Percentiles rank a stretch among this genome's conserved stretches.
Evolutionary conservation across 768 basidiomycete species (phyloP).

Genomic region (Agaricus subrufescens): DNA sequence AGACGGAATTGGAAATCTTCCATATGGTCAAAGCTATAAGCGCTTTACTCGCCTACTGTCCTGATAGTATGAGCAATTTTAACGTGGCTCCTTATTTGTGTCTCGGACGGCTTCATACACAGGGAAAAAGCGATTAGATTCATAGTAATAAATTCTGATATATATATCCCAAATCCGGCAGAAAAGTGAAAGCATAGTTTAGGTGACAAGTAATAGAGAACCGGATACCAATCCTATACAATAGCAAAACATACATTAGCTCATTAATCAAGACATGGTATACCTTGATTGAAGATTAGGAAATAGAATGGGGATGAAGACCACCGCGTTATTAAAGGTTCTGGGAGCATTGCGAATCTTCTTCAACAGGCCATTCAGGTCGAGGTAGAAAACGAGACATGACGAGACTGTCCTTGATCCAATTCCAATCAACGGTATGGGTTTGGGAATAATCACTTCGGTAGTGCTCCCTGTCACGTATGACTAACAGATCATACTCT

Average conservation of each 20-base stretch:
- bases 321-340: background rate
- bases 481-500: slow-evolving; percentile 59
- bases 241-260: slow-evolving; percentile 1
- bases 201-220: background rate
- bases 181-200: background rate
- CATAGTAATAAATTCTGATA: too few species aligned
- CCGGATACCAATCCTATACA: background rate
- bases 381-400: slow-evolving; percentile 47
- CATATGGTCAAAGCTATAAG: too few species aligned
- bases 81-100: too few species aligned
- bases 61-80: too few species aligned
- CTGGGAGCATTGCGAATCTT: slow-evolving; percentile 17
- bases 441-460: slow-evolving; percentile 20
- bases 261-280: background rate
- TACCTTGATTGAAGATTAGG: background rate
- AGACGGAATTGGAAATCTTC: too few species aligned
- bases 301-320: background rate
- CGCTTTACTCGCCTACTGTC: too few species aligned
- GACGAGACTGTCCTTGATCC: slow-evolving; percentile 78
- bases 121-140: too few species aligned
- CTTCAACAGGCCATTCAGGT: slow-evolving; percentile 22
- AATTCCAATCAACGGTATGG: slow-evolving; percentile 49
- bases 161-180: too few species aligned
- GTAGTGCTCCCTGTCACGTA: slow-evolving; percentile 41
- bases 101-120: too few species aligned